Base-by-base conservation (phyloP, 139 green algal genomes). In the Raphidocelis subcapitata region DNA sequence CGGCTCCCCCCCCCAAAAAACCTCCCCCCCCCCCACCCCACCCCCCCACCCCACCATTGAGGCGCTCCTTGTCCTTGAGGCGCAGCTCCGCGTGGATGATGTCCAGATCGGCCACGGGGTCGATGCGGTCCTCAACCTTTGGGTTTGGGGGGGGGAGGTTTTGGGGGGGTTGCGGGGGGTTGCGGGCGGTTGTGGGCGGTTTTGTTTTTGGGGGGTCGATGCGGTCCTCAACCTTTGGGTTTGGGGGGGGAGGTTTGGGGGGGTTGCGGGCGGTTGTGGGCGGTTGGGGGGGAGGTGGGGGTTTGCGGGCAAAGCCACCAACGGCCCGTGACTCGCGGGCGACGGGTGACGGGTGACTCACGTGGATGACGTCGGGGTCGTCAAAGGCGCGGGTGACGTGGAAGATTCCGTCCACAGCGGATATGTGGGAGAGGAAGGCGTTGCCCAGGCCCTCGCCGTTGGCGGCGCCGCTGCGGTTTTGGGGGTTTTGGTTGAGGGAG, bases 301-400 rank as follows among this genome's bases (percentile, higher is more conserved):
- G n/a, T n/a, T n/a, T 62, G 54, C n/a, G 5, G 24, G n/a, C 54
- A 62, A 65, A 49, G 8, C 41, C 41, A 49, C 41, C 41, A 49
- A 49, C 41, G 8, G 8, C 8, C 41, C 41, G 8, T 12, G 41
- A 20, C 8, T 12, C 41, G 8, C 41, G 12, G 41, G 80, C 82
- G 37, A 89, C 41, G n/a, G n/a, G n/a, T n/a, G n/a, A n/a, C n/a
- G n/a, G n/a, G n/a, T n/a, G n/a, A n/a, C n/a, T n/a, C n/a, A n/a
- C 84, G 57, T 92, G 87, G 37, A 84, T 89, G 4, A 91, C 89
- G 69, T 95, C 91, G 29, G 80, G 56, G 72, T 96, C 88, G 41
- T 98, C 96, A 87, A 99, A 99, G 1, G 86, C 90, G 68, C 95
- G 86, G 72, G 86, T 94, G 51, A 99, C 95, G 74, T 99, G 96